phyloP scores from a whole-genome alignment of 306 rosid species.

The Casuarina equisetifolia region DNA sequence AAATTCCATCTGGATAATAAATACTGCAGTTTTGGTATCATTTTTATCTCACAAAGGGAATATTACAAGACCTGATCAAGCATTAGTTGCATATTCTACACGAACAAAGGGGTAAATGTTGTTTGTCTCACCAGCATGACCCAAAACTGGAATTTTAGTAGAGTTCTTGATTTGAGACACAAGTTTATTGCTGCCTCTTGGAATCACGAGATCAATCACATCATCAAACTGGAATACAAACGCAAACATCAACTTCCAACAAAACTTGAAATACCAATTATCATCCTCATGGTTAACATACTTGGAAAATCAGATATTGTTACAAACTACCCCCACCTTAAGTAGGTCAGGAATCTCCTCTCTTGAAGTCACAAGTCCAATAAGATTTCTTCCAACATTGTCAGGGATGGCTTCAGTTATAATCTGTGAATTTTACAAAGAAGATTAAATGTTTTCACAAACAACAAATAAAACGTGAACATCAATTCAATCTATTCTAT shows the following conservation, averaged over 20 bases:
- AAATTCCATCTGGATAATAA: constrained; percentile 81
- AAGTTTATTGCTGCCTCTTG: constrained; percentile 97
- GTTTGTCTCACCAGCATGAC: constrained; percentile 86
- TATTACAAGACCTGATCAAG: constrained; percentile 16
- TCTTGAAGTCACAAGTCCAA: constrained; percentile 96
- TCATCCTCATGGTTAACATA: constrained; percentile 23
- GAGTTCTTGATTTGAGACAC: constrained; percentile 88
- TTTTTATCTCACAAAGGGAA: constrained; percentile 21
- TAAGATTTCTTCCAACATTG: constrained; percentile 76
- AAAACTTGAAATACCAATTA: constrained; percentile 19
- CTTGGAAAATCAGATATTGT: constrained; percentile 25
- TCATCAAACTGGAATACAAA: constrained; percentile 72
- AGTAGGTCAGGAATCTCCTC: constrained; percentile 95
- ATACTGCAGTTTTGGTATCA: constrained; percentile 25
- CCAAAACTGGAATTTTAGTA: constrained; percentile 96
- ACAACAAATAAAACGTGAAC: constrained; percentile 11
- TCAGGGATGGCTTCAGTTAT: constrained; percentile 92
- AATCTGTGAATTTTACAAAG: constrained; percentile 44
- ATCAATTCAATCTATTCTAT: constrained; percentile 1
- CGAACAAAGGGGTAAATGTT: constrained; percentile 9
- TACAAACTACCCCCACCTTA: constrained; percentile 47
- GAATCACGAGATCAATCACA: constrained; percentile 93
- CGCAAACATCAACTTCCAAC: constrained; percentile 23
- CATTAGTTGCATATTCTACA: constrained; percentile 13
- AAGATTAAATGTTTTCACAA: constrained; percentile 13